Percentiles rank a stretch among this genome's conserved stretches.
phyloP scores from a whole-genome alignment of 106 monocot species.

The Triglochin maritima region DNA sequence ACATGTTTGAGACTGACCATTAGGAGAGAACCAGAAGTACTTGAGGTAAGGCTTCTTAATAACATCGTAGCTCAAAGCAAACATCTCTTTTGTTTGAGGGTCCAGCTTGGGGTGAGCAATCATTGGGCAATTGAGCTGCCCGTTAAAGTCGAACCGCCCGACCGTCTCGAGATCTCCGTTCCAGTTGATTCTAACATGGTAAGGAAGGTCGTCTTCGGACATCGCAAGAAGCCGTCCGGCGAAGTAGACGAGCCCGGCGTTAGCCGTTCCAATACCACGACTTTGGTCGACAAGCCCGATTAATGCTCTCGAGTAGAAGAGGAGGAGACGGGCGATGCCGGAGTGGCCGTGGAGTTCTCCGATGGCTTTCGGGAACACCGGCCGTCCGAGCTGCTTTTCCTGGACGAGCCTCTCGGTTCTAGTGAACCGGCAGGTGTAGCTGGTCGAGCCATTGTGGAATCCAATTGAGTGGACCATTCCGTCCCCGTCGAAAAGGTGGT shows the following conservation, averaged over 20 bases:
- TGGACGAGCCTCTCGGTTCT: conserved; percentile 49
- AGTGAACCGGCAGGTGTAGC: conserved; percentile 69
- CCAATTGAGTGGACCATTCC: conserved; percentile 78
- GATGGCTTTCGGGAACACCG: conserved; percentile 76
- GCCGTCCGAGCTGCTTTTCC: conserved; percentile 40
- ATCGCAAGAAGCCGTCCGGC: conserved; percentile 73
- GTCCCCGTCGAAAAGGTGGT: conserved; percentile 44
- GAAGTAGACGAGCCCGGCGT: conserved; percentile 82
- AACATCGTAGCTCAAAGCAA: conserved; percentile 72
- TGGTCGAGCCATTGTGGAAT: conserved; percentile 26
- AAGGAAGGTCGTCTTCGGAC: conserved; percentile 88
- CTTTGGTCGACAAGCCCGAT: conserved; percentile 43
- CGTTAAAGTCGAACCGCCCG: conserved; percentile 51
- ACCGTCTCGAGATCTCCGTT: conserved; percentile 52
- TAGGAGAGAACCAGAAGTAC: conserved; percentile 57
- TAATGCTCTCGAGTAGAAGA: conserved; percentile 49
- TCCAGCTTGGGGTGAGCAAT: conserved; percentile 88
- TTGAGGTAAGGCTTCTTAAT: conserved; percentile 58
- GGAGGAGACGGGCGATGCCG: conserved; percentile 53
- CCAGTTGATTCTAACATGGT: conserved; percentile 41
- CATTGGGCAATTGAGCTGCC: conserved; percentile 43
- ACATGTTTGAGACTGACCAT: background rate
- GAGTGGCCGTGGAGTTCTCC: conserved; percentile 88
- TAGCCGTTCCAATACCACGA: conserved; percentile 59
- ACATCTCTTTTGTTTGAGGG: conserved; percentile 43